Evolutionary conservation across 495 filamentous ascomycete species (phyloP).

Genomic region (Margaritispora aquatica): DNA sequence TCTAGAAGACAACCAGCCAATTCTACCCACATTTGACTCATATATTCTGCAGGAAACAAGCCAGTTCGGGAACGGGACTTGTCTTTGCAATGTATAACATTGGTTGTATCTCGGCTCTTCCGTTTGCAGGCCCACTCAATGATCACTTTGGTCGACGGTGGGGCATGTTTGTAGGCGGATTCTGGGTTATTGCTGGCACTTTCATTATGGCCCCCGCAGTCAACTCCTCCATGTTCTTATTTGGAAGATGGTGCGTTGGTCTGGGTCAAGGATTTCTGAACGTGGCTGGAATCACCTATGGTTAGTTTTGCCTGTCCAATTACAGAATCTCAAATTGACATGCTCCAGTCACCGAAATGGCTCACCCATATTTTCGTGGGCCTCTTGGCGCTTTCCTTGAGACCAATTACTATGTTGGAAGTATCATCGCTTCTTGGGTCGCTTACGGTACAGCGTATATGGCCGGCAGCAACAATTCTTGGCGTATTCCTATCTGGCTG

Average conservation of each 20-base stretch:
- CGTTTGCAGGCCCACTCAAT: conserved; percentile 20
- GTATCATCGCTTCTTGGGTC: neutral
- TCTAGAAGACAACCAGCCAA: neutral
- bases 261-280: conserved; percentile 45
- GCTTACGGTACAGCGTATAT: neutral
- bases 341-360: neutral
- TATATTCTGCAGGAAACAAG: conserved; percentile 7
- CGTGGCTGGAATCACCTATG: conserved; percentile 44
- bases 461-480: neutral
- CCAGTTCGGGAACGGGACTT: conserved; percentile 33
- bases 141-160: conserved; percentile 40
- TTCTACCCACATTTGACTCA: neutral
- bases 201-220: conserved; percentile 39
- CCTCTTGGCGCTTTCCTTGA: neutral
- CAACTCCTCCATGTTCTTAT: conserved; percentile 41
- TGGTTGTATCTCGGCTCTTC: conserved; percentile 19
- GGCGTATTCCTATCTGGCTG: neutral
- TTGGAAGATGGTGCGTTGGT: conserved; percentile 51
- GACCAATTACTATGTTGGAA: neutral
- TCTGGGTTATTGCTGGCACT: conserved; percentile 48
- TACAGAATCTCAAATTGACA: neutral
- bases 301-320: neutral
- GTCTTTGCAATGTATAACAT: conserved; percentile 41
- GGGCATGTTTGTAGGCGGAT: conserved; percentile 49
- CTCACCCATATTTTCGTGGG: neutral